Percentiles rank a stretch among this genome's conserved stretches.
Evolutionary conservation across 441 rosid species (phyloP).

Genomic region (Aleurites moluccanus): DNA sequence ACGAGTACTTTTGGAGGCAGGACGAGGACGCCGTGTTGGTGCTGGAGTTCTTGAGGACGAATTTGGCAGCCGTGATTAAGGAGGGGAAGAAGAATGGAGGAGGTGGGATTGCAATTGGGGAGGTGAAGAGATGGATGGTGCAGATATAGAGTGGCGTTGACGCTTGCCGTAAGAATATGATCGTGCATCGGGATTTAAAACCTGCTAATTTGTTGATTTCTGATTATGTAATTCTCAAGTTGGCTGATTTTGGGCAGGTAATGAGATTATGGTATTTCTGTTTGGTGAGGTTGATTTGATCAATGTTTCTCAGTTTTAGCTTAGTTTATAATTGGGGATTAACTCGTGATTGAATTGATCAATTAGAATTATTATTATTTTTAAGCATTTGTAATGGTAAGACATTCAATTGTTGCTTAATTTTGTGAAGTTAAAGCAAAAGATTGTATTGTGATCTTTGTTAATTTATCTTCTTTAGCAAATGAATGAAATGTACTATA

Average conservation of each 20-base stretch:
- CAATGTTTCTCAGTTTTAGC: neutral
- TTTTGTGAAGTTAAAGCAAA: neutral
- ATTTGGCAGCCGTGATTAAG: slow-evolving; percentile 60
- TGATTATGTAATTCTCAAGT: slow-evolving; percentile 72
- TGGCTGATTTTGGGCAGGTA: slow-evolving; percentile 98
- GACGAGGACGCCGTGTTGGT: slow-evolving; percentile 97
- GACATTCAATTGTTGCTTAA: neutral
- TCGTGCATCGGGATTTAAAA: slow-evolving; percentile 90
- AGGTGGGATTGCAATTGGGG: slow-evolving; percentile 44
- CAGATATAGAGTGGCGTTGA: slow-evolving; percentile 79
- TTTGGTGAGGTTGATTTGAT: neutral
- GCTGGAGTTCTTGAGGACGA: slow-evolving; percentile 74
- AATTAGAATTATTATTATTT: too few relatives aligned
- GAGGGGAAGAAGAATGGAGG: slow-evolving; percentile 48
- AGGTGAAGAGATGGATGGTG: slow-evolving; percentile 91
- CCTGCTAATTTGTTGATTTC: slow-evolving; percentile 80
- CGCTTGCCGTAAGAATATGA: slow-evolving; percentile 71
- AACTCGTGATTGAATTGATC: neutral
- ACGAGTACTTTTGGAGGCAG: slow-evolving; percentile 92
- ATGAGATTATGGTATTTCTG: neutral
- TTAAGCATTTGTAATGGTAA: neutral
- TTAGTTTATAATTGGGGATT: too few relatives aligned
- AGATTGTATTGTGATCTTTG: neutral
- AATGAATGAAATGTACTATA: neutral
- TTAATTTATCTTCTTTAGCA: too few relatives aligned